Evolutionary conservation across 495 filamentous ascomycete species (phyloP).

Genomic region (Talaromyces nanjingensis): DNA sequence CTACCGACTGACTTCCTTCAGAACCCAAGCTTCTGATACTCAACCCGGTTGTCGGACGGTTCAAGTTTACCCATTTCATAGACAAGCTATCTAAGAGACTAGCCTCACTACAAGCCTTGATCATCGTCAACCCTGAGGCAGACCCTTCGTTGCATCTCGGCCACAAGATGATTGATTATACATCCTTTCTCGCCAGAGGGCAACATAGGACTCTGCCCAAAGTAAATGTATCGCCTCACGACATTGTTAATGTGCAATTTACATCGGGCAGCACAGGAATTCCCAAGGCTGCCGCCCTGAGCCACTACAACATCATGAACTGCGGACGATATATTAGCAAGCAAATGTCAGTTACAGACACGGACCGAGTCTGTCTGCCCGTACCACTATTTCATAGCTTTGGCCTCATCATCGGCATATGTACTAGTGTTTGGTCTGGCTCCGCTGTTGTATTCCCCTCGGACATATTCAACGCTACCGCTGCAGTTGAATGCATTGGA

Average conservation of each 20-base stretch:
- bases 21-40: neutral
- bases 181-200: neutral
- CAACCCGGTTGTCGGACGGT: neutral
- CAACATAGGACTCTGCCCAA: neutral
- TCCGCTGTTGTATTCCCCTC: slow-evolving; percentile 8
- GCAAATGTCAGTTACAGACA: neutral
- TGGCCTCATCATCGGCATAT: slow-evolving; percentile 11
- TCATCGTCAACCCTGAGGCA: neutral
- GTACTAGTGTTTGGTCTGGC: slow-evolving; percentile 3
- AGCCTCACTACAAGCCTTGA: neutral
- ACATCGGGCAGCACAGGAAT: slow-evolving; percentile 11
- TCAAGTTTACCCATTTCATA: neutral
- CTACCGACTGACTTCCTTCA: neutral
- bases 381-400: slow-evolving; percentile 14
- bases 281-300: slow-evolving; percentile 5
- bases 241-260: neutral
- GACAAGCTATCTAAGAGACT: neutral
- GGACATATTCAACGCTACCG: slow-evolving; percentile 10
- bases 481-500: slow-evolving; percentile 2
- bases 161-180: neutral
- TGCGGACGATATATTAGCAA: neutral
- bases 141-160: neutral
- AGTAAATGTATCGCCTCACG: neutral
- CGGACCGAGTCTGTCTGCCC: slow-evolving; percentile 8
- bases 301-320: slow-evolving; percentile 1